phyloP scores from a whole-genome alignment of 1,284 basidiomycete species.

The Moesziomyces sp. region DNA sequence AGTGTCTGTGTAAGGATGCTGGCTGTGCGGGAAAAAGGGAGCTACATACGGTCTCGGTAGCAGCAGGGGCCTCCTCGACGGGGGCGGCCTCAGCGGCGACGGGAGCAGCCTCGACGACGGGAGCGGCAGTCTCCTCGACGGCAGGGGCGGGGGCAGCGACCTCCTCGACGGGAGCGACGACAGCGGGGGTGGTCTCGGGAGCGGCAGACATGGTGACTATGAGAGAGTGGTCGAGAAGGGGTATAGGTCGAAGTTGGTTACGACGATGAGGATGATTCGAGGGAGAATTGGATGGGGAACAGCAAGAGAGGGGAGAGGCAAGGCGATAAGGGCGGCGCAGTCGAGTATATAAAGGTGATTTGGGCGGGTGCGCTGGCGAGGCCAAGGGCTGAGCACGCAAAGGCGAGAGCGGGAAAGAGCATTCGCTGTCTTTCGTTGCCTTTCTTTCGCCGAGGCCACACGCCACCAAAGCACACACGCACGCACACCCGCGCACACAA shows the following conservation, averaged over 20 bases:
- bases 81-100: constrained; percentile 21
- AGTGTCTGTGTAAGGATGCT: not conserved
- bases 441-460: no score
- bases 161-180: constrained; percentile 37
- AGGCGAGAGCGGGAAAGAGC: not conserved
- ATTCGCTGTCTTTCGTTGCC: constrained; percentile 1
- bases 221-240: not conserved
- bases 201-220: constrained; percentile 45
- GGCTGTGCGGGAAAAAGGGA: no score
- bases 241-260: not conserved
- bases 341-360: constrained; percentile 36
- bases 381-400: constrained; percentile 10
- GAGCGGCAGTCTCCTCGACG: constrained; percentile 30
- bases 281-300: constrained; percentile 6
- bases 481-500: no score
- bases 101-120: constrained; percentile 28
- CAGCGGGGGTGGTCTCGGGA: constrained; percentile 39
- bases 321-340: constrained; percentile 7
- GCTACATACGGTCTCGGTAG: constrained; percentile 23
- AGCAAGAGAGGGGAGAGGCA: constrained; percentile 6
- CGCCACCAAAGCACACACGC: no score
- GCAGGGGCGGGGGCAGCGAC: constrained; percentile 3
- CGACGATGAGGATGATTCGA: constrained; percentile 2
- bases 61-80: constrained; percentile 33
- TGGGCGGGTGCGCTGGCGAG: not conserved